Percentiles rank a stretch among this genome's conserved stretches.
Evolutionary conservation across 495 filamentous ascomycete species (phyloP).

Genomic region (Mycothermus thermophilus): DNA sequence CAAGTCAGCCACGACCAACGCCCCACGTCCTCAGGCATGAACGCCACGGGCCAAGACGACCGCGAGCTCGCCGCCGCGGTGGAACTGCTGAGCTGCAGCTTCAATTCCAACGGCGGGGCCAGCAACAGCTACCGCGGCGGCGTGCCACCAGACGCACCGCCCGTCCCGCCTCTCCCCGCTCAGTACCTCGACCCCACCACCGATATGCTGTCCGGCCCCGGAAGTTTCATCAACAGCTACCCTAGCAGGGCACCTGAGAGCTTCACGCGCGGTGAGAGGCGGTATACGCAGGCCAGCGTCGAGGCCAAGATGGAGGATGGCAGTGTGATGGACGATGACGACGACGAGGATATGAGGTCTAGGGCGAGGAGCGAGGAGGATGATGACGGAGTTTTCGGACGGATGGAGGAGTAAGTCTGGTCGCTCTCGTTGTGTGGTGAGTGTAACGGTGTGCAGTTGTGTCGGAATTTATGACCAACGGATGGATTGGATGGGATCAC

Average conservation of each 20-base stretch:
- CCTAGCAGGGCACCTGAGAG: slow-evolving; percentile 38
- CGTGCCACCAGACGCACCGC: slow-evolving; percentile 64
- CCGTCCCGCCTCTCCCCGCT: slow-evolving; percentile 71
- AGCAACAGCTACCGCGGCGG: slow-evolving; percentile 53
- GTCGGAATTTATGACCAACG: too few relatives aligned
- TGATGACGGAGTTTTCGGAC: slow-evolving; percentile 87
- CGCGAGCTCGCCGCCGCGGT: slow-evolving; percentile 79
- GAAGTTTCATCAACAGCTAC: slow-evolving; percentile 40
- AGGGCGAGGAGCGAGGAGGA: slow-evolving; percentile 67
- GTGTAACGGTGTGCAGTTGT: too few relatives aligned
- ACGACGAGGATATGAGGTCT: slow-evolving; percentile 55
- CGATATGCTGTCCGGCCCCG: slow-evolving; percentile 29
- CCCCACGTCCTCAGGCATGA: slow-evolving; percentile 46
- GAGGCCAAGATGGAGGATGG: slow-evolving; percentile 60
- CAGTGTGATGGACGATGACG: slow-evolving; percentile 63
- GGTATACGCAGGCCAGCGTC: slow-evolving; percentile 14
- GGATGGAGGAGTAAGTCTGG: slow-evolving; percentile 69
- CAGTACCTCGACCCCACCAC: slow-evolving; percentile 49
- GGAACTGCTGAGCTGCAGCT: slow-evolving; percentile 78
- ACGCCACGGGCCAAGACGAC: slow-evolving; percentile 55
- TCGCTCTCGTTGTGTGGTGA: too few relatives aligned
- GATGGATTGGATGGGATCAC: slow-evolving; percentile 1
- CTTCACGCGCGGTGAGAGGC: slow-evolving; percentile 33
- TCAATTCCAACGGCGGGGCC: slow-evolving; percentile 55
- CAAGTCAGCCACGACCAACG: slow-evolving; percentile 42